Evolutionary conservation across 768 basidiomycete genomes (phyloP), one percentile per base, ranked within the genome.

Genomic region (Mycena capillaripes): DNA sequence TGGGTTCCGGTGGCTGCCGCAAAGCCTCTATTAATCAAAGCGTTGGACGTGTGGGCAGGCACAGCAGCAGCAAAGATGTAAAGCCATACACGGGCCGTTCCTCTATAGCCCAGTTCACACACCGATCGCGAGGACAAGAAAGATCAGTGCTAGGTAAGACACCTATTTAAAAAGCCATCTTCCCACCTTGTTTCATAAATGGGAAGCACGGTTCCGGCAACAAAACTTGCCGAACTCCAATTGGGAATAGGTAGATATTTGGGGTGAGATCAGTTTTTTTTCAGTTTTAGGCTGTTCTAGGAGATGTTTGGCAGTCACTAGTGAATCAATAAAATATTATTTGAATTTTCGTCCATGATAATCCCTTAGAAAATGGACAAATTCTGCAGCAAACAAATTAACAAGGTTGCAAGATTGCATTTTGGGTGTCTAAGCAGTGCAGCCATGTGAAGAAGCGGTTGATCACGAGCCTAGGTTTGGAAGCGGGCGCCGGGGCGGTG

Each of bases 111-210:
- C 23, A 52, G 50, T 52, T 52, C 56, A 57, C 34, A 34, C 56
- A 57, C 56, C 32, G 56, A 57, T 57, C 56, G 38, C 56, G 32
- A 57, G 34, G 56, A 34, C 56, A 57, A 57, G 56, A 57, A 57
- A 57, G 56, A 57, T 57, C 34, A 57, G 56, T 36, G 34, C 56
- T 57, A n/a, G 56, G 56, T 57, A 57, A 38, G 34, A 52, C 25
- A 52, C 50, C 50, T 52, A 52, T 52, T 52, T 52, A 52, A 52
- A 52, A 27, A 52, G 50, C 50, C 25, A 52, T 52, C 50, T 48
- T 48, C 46, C 46, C 46, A 48, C 46, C 46, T 48, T 48, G 46
- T 48, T 48, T 23, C 46, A 48, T 48, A 48, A 48, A 48, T 48
- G 46, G 46, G 27, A 52, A 27, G 50, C 29, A 52, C 50, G 50